These are phyloP conservation scores for Limnanthes douglasii DNA, from an alignment of 345 rosid species.

Conservation along the genomic window DNA sequence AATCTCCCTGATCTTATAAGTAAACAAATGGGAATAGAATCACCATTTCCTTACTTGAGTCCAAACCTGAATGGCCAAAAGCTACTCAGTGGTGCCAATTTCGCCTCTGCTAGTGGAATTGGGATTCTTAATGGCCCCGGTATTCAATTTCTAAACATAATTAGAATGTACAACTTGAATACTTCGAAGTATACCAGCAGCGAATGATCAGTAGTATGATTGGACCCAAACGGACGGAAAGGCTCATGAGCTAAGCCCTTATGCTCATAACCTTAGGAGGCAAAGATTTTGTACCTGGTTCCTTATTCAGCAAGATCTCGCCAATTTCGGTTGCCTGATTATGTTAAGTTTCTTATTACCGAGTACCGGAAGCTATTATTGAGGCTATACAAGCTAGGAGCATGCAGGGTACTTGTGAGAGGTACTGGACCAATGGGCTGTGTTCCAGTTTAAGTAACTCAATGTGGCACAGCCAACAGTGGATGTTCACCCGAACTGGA, in stretches of 20 bases:
- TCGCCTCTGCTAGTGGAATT: slow-evolving; percentile 74
- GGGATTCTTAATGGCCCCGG: slow-evolving; percentile 71
- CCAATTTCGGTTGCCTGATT: slow-evolving; percentile 43
- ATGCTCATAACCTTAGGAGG: slow-evolving; percentile 62
- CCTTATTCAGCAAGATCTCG: slow-evolving; percentile 76
- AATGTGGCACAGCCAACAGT: slow-evolving; percentile 32
- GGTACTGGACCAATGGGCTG: slow-evolving; percentile 88
- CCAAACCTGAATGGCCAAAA: slow-evolving; percentile 36
- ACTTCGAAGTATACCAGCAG: slow-evolving; percentile 51
- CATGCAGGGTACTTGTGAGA: slow-evolving; percentile 65
- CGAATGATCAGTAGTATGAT: slow-evolving; percentile 37
- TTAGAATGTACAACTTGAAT: slow-evolving; percentile 37
- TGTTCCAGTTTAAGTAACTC: slow-evolving; percentile 53
- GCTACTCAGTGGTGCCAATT: slow-evolving; percentile 56
- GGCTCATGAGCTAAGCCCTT: slow-evolving; percentile 34
- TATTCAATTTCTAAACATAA: slow-evolving; percentile 46
- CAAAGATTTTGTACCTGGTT: slow-evolving; percentile 66
- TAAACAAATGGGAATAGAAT: slow-evolving; percentile 26
- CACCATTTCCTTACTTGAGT: slow-evolving; percentile 48
- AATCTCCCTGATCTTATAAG: slow-evolving; percentile 77
- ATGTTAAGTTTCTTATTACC: slow-evolving; percentile 37
- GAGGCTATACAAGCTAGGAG: slow-evolving; percentile 48
- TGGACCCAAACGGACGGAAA: slow-evolving; percentile 24
- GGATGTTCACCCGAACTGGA: slow-evolving; percentile 39
- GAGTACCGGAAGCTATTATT: slow-evolving; percentile 38